Evolutionary conservation across 306 rosid species (phyloP), one percentile per base, ranked within the genome.

Genomic region (Prunus dulcis): DNA sequence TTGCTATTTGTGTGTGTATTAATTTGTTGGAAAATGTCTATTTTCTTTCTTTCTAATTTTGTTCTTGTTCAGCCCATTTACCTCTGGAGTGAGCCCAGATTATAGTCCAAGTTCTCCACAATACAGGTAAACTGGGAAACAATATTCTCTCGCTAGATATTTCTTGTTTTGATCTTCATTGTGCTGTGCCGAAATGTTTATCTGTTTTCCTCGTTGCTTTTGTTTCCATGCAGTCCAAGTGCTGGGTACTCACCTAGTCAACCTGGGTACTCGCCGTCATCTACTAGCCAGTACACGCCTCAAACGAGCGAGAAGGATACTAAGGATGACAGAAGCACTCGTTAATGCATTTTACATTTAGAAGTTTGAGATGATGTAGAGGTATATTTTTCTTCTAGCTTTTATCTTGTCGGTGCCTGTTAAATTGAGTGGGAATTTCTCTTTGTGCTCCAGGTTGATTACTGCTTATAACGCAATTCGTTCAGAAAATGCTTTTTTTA

Each of bases 231-330:
- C 88, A 96, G 99, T 82, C 98, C 97, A 34, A 96, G 98, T 82
- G 93, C 97, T 20, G 99, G 99, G 52, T 95, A 95, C 83, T 95
- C 99, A 10, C 99, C 99, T 19, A 92, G 97, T 77, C 97, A 93
- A 84, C 99, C 99, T 64, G 97, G 99, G 56, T 96, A 96, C 85
- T 96, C 98, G 2, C 99, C 99, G 9, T 88, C 99, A 13, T 96
- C 98, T 30, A 89, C 97, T 53, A 90, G 99, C 86, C 96, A 92
- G 79, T 94, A 92, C 91, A 91, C 98, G 47, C 93, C 98, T 4
- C 97, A 90, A 85, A 92, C 93, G 3, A 87, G 86, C 7, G 84
- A 78, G 17, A 86, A 81, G 76, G 87, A 72, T 53, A 84, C 72
- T 32, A 87, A 90, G 78, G 94, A 91, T 83, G 93, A 86, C 62